Conservation (phyloP, 352 stramenopile genomes). For the Phytophthora quininea region DNA sequence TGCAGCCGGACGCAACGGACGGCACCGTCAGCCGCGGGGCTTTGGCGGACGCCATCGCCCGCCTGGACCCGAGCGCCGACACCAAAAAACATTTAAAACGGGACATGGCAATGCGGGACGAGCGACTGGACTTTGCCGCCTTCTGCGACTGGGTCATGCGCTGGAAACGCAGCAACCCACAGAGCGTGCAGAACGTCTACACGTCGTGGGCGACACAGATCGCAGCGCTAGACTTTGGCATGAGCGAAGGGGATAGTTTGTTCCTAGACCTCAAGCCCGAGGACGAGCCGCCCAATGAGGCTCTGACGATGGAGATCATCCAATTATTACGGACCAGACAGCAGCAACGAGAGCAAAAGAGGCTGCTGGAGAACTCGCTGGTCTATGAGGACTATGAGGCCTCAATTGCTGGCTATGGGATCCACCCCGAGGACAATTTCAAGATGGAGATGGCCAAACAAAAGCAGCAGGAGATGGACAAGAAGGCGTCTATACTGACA, state of each 20-base stretch:
- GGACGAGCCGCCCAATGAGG: conserved; percentile 37
- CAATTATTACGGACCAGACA: conserved; percentile 37
- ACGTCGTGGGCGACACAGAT: conserved; percentile 78
- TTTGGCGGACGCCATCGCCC: conserved; percentile 69
- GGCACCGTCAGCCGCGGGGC: conserved; percentile 59
- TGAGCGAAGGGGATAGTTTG: conserved; percentile 73
- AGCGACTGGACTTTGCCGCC: conserved; percentile 67
- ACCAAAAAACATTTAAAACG: conserved; percentile 49
- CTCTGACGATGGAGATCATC: conserved; percentile 37
- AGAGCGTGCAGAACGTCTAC: conserved; percentile 75
- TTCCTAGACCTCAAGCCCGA: conserved; percentile 64
- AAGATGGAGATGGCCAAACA: conserved; percentile 11
- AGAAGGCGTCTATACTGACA: conserved; percentile 58
- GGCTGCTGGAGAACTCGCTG: background rate
- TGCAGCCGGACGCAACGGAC: conserved; percentile 46
- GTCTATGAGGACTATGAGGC: conserved; percentile 33
- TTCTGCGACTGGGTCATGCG: conserved; percentile 84
- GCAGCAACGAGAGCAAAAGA: conserved; percentile 2
- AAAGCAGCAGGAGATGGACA: conserved; percentile 13
- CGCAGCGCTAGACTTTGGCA: conserved; percentile 69
- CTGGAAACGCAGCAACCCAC: conserved; percentile 76
- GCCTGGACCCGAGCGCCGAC: conserved; percentile 62
- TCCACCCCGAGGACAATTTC: conserved; percentile 25
- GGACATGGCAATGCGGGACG: conserved; percentile 40
- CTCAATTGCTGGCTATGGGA: conserved; percentile 23